Conservation (phyloP, 768 basidiomycete genomes). For the Pleurotus platypus region DNA sequence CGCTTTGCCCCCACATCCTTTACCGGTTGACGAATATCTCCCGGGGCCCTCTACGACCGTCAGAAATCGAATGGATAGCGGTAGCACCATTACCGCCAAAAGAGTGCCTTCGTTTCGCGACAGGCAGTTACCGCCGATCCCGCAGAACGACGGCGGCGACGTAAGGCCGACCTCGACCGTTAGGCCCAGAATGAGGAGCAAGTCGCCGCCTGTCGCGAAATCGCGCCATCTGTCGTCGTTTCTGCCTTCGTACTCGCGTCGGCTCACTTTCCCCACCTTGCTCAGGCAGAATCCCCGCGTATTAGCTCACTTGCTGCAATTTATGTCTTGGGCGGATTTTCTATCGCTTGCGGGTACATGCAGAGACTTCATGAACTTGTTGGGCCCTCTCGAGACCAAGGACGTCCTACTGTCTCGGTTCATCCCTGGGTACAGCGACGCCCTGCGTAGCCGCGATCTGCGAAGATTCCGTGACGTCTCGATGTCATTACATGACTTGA, state of each 20-base stretch:
- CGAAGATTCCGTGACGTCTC: constrained; percentile 41
- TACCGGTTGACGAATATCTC: not conserved
- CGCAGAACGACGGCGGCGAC: not conserved
- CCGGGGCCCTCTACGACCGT: not conserved
- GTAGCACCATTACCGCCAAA: not conserved
- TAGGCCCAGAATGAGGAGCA: constrained; percentile 2
- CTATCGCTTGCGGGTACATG: constrained; percentile 37
- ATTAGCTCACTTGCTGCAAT: constrained; percentile 23
- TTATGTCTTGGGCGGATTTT: constrained; percentile 35
- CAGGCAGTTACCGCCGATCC: constrained; percentile 1
- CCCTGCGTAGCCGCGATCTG: constrained; percentile 36
- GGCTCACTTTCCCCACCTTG: constrained; percentile 7
- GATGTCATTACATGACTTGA: constrained; percentile 55
- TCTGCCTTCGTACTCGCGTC: constrained; percentile 3
- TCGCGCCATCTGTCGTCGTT: constrained; percentile 15
- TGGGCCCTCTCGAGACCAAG: constrained; percentile 23
- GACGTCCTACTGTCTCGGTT: constrained; percentile 44
- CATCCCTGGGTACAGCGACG: constrained; percentile 54
- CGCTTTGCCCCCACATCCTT: not conserved
- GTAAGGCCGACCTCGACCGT: not conserved
- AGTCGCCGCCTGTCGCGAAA: constrained; percentile 10
- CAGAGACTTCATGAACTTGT: constrained; percentile 24
- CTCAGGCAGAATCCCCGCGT: constrained; percentile 16
- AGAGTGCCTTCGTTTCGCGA: not conserved
- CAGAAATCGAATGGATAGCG: constrained; percentile 2